Conservation (phyloP, 768 basidiomycete species). For the Botryobasidium botryosum region DNA sequence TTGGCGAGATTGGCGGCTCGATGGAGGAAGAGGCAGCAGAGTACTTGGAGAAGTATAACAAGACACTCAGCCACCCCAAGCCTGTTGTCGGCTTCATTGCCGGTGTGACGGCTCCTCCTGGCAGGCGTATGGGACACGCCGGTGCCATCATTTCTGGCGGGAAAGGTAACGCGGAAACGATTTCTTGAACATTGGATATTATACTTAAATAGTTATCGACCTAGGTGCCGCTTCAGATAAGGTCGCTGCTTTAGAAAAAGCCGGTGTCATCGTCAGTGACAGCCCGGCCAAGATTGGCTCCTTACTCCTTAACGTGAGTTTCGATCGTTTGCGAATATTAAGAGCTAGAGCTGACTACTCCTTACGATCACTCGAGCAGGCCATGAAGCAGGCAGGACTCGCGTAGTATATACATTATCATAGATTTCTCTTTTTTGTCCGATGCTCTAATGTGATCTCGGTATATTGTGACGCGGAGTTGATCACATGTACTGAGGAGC, state of each 20-base stretch:
- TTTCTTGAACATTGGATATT: background rate
- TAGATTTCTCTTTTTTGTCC: no score
- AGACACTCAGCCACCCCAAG: slow-evolving; percentile 70
- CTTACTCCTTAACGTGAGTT: slow-evolving; percentile 72
- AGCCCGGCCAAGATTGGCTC: slow-evolving; percentile 90
- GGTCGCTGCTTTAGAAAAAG: slow-evolving; percentile 74
- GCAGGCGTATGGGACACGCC: slow-evolving; percentile 95
- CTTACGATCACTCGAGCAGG: slow-evolving; percentile 25
- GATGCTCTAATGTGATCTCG: no score
- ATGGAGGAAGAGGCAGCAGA: slow-evolving; percentile 99
- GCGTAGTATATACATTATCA: no score
- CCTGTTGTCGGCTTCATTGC: slow-evolving; percentile 98
- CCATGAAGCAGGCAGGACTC: slow-evolving; percentile 63
- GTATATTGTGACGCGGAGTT: no score
- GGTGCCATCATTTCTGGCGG: slow-evolving; percentile 98
- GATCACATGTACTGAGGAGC: no score
- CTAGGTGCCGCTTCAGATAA: slow-evolving; percentile 84
- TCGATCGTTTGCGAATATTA: background rate
- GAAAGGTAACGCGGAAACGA: slow-evolving; percentile 51
- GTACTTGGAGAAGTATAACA: slow-evolving; percentile 85
- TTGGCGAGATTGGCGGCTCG: slow-evolving; percentile 96
- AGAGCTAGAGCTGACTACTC: slow-evolving; percentile 7
- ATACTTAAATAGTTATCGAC: background rate
- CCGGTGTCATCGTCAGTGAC: slow-evolving; percentile 85
- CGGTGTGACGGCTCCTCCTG: slow-evolving; percentile 93